Percentiles rank a stretch among this genome's conserved stretches.
Evolutionary conservation across 2,329 filamentous ascomycete genomes (phyloP).

Genomic region (Sporothrix brunneoviolacea): DNA sequence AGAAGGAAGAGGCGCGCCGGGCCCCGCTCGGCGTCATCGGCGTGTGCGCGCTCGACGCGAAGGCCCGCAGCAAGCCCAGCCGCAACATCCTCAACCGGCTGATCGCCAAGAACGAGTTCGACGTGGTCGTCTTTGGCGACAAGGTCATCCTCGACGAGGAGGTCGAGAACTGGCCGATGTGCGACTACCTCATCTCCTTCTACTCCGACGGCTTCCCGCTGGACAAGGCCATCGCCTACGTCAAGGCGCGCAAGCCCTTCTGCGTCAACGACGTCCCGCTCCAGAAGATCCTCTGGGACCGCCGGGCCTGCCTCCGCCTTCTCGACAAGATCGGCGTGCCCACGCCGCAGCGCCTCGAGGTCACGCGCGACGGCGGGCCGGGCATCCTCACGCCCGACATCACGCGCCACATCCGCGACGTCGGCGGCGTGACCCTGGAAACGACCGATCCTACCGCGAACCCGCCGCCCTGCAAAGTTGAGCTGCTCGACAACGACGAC

Average conservation of each 20-base stretch:
- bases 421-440: constrained; percentile 70
- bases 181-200: constrained; percentile 95
- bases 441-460: constrained; percentile 56
- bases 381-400: constrained; percentile 70
- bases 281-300: constrained; percentile 96
- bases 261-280: constrained; percentile 97
- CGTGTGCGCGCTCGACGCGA: constrained; percentile 90
- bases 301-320: constrained; percentile 79
- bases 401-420: constrained; percentile 69
- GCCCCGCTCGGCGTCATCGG: constrained; percentile 67
- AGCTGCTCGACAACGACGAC: constrained; percentile 85
- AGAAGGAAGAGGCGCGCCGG: constrained; percentile 59
- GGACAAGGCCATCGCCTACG: constrained; percentile 95
- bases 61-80: constrained; percentile 94
- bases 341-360: constrained; percentile 80
- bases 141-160: constrained; percentile 98
- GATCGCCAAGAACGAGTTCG: constrained; percentile 85
- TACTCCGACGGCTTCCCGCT: constrained; percentile 96
- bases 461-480: constrained; percentile 57
- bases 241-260: constrained; percentile 86
- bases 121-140: constrained; percentile 96
- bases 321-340: constrained; percentile 85
- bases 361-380: constrained; percentile 89
- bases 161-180: constrained; percentile 92
- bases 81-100: constrained; percentile 91